These are phyloP conservation scores for Sanchytrium tribonematis DNA, from an alignment of 371 early-diverging fungal genomes.

Conservation along the genomic window DNA sequence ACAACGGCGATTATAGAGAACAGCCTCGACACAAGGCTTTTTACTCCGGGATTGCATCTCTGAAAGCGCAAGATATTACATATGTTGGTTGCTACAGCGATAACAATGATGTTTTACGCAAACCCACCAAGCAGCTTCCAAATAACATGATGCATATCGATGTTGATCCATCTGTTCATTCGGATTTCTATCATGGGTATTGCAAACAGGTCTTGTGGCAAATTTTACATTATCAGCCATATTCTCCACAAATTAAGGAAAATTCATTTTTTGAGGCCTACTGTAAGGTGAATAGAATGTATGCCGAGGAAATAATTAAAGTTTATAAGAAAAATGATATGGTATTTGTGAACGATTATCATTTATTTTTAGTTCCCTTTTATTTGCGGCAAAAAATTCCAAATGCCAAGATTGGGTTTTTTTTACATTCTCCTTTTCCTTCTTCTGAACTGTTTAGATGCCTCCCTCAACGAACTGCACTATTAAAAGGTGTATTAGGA, in stretches of 20 bases:
- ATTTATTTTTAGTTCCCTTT: slow-evolving; percentile 68
- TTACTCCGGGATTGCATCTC: background rate
- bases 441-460: slow-evolving; percentile 73
- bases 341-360: slow-evolving; percentile 96
- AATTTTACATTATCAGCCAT: slow-evolving; percentile 14
- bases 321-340: slow-evolving; percentile 51
- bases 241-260: slow-evolving; percentile 5
- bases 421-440: slow-evolving; percentile 92
- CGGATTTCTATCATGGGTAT: slow-evolving; percentile 13
- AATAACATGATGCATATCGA: background rate
- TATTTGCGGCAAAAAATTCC: slow-evolving; percentile 49
- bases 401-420: slow-evolving; percentile 62
- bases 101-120: background rate
- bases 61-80: background rate
- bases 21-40: background rate
- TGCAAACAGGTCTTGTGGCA: slow-evolving; percentile 20
- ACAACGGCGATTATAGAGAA: background rate
- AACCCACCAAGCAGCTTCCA: background rate
- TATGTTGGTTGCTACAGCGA: background rate
- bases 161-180: slow-evolving; percentile 2
- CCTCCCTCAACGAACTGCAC: slow-evolving; percentile 61
- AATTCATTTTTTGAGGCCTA: slow-evolving; percentile 13
- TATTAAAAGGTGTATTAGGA: slow-evolving; percentile 72
- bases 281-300: slow-evolving; percentile 9
- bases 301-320: slow-evolving; percentile 20